Evolutionary conservation across 768 basidiomycete species (phyloP).

Genomic region (Cubamyces sp.): DNA sequence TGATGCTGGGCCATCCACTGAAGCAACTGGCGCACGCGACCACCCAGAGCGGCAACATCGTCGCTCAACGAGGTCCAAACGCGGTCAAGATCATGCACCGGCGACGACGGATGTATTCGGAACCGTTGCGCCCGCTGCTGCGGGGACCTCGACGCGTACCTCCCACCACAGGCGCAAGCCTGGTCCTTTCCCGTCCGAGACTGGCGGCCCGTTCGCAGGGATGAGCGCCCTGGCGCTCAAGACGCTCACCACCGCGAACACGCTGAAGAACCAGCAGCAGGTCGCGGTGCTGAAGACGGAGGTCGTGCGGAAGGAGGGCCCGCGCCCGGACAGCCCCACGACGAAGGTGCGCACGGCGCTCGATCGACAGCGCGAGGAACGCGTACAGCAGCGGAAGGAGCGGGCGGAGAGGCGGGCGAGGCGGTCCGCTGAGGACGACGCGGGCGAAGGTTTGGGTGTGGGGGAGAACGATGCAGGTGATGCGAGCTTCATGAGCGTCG

Average conservation of each 20-base stretch:
- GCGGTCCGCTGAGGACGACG: slow-evolving; percentile 34
- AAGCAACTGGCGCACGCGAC: slow-evolving; percentile 15
- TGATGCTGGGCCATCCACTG: background rate
- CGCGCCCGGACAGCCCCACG: slow-evolving; percentile 77
- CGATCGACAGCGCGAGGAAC: slow-evolving; percentile 71
- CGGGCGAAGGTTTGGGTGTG: slow-evolving; percentile 27
- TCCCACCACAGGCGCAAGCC: slow-evolving; percentile 48
- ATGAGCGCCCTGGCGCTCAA: slow-evolving; percentile 73
- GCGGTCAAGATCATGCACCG: slow-evolving; percentile 40
- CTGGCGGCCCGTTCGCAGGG: slow-evolving; percentile 53
- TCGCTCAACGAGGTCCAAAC: slow-evolving; percentile 57
- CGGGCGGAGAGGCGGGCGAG: slow-evolving; percentile 65
- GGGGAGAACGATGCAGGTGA: slow-evolving; percentile 9
- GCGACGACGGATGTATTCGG: slow-evolving; percentile 44
- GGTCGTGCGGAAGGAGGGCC: slow-evolving; percentile 69
- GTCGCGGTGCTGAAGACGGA: slow-evolving; percentile 67
- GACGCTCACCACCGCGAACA: slow-evolving; percentile 74
- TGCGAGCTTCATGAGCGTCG: slow-evolving; percentile 23
- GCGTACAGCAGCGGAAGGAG: slow-evolving; percentile 53
- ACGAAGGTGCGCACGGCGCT: slow-evolving; percentile 70
- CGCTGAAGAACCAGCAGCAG: slow-evolving; percentile 71
- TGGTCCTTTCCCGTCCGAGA: slow-evolving; percentile 37
- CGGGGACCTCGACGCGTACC: slow-evolving; percentile 30
- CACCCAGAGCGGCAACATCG: slow-evolving; percentile 33
- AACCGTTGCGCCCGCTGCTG: slow-evolving; percentile 25